phyloP scores from a whole-genome alignment of 2,329 filamentous ascomycete species.

The Phaeosphaeriaceae sp. region DNA sequence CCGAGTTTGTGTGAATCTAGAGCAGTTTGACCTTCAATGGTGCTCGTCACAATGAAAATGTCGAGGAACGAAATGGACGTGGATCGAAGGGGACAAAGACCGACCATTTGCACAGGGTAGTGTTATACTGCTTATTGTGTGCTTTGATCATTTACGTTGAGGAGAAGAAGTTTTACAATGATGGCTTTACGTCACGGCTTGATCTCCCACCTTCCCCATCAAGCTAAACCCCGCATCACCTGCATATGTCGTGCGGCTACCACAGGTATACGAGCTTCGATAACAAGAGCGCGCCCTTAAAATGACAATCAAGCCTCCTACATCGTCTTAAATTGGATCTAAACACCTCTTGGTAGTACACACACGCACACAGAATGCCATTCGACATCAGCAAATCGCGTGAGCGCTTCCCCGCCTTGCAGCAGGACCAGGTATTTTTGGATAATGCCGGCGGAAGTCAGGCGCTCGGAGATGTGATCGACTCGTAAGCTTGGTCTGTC shows the following conservation, averaged over 20 bases:
- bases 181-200: background rate
- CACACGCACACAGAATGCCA: constrained; percentile 8
- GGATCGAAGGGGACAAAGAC: no score
- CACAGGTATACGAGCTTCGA: background rate
- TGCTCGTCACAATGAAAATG: no score
- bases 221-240: constrained; percentile 7
- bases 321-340: background rate
- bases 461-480: constrained; percentile 69
- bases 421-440: constrained; percentile 72
- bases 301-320: background rate
- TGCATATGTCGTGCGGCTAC: constrained; percentile 6
- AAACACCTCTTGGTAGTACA: no score
- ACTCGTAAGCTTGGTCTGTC: constrained; percentile 58
- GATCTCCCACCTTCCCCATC: constrained; percentile 6
- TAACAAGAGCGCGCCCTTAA: background rate
- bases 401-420: constrained; percentile 71
- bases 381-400: constrained; percentile 66
- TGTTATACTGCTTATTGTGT: no score
- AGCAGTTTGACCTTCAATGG: no score
- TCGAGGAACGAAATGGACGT: no score
- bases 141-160: background rate
- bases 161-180: background rate
- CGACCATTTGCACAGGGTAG: background rate
- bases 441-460: constrained; percentile 83
- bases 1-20: no score